These are phyloP conservation scores for Kwoniella sp. DNA, from an alignment of 768 basidiomycete genomes.

Conservation along the genomic window DNA sequence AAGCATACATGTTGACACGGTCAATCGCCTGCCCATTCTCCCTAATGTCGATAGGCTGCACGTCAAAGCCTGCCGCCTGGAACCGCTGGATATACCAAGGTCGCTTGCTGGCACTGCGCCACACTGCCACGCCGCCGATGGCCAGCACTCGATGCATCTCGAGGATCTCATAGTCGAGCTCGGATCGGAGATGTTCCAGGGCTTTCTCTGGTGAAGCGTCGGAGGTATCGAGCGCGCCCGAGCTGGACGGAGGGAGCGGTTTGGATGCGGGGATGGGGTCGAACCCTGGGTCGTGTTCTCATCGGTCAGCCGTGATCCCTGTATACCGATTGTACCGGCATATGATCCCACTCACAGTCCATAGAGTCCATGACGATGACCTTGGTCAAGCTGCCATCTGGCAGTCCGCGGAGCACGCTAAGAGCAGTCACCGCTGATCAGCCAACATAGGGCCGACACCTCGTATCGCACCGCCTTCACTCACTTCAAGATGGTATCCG, in stretches of 20 bases:
- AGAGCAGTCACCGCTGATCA: neutral
- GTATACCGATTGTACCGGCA: neutral
- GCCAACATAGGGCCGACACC: too few species aligned
- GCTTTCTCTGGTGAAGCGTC: conserved; percentile 50
- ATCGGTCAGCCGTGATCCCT: neutral
- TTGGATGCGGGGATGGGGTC: conserved; percentile 46
- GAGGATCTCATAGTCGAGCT: conserved; percentile 58
- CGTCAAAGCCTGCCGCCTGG: conserved; percentile 56
- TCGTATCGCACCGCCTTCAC: conserved; percentile 22
- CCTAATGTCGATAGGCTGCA: conserved; percentile 55
- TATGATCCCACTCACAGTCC: conserved; percentile 46
- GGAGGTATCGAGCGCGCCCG: conserved; percentile 55
- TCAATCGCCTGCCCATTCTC: conserved; percentile 59
- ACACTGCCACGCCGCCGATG: conserved; percentile 61
- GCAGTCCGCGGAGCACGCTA: conserved; percentile 55
- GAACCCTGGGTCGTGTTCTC: conserved; percentile 26
- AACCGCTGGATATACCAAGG: conserved; percentile 67
- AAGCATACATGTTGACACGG: conserved; percentile 64
- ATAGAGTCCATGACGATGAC: conserved; percentile 68
- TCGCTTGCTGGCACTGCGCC: conserved; percentile 61
- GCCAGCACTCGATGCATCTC: conserved; percentile 61
- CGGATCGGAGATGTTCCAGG: conserved; percentile 49
- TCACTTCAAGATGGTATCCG: conserved; percentile 66
- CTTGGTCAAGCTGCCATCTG: conserved; percentile 58
- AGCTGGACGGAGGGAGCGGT: conserved; percentile 24